Percentiles rank a stretch among this genome's conserved stretches.
These are phyloP conservation scores for Chlamydomonas schloesseri DNA, from an alignment of 139 green algal species.

Conservation along the genomic window DNA sequence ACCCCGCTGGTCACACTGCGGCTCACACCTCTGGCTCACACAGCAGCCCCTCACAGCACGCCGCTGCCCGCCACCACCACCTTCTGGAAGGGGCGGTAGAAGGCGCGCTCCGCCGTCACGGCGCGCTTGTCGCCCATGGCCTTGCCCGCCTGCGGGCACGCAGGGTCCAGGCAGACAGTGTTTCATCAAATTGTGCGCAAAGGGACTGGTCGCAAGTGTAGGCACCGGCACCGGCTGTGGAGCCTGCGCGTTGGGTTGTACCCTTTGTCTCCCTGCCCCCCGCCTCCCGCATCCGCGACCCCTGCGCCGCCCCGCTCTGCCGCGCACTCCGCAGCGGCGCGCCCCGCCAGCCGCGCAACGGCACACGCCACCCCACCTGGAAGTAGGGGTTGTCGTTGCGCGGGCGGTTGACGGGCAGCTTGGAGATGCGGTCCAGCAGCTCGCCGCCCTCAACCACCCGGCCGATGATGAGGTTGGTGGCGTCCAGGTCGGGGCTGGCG, in stretches of 20 bases:
- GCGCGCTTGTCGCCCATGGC: slow-evolving; percentile 68
- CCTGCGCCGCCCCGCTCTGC: too few relatives aligned
- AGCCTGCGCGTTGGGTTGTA: too few relatives aligned
- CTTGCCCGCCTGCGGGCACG: slow-evolving; percentile 54
- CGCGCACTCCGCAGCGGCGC: too few relatives aligned
- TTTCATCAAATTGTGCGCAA: too few relatives aligned
- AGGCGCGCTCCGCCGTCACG: slow-evolving; percentile 61
- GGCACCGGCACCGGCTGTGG: too few relatives aligned
- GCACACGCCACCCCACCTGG: neutral
- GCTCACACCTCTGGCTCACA: too few relatives aligned
- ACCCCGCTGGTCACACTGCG: neutral
- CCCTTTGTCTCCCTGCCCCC: too few relatives aligned
- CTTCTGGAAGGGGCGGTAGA: slow-evolving; percentile 62
- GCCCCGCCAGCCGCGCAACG: too few relatives aligned
- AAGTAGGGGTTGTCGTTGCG: slow-evolving; percentile 64
- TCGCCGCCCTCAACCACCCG: slow-evolving; percentile 36
- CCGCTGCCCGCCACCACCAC: slow-evolving; percentile 54
- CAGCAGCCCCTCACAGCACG: neutral
- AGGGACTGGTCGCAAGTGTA: too few relatives aligned
- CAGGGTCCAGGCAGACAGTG: too few relatives aligned
- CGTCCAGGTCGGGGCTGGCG: slow-evolving; percentile 52
- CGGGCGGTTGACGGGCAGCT: slow-evolving; percentile 49
- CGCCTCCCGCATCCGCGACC: too few relatives aligned
- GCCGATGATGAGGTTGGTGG: slow-evolving; percentile 64
- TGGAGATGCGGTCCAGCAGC: slow-evolving; percentile 42